Percentiles rank a stretch among this genome's conserved stretches.
These are phyloP conservation scores for Taphrina flavorubra DNA, from an alignment of 1,139 yeast genomes.

Conservation along the genomic window DNA sequence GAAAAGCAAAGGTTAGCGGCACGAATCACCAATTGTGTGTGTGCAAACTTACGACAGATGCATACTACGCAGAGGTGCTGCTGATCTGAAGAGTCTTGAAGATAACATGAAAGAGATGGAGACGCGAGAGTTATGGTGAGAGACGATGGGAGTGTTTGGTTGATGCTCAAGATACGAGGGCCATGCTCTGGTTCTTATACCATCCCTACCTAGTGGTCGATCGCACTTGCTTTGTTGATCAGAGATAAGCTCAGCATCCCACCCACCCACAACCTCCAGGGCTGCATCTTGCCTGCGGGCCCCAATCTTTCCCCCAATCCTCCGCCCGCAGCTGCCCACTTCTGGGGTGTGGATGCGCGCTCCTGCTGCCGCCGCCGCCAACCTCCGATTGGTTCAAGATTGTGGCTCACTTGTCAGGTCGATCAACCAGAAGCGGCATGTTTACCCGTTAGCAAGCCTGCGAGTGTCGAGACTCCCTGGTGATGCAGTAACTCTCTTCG, in stretches of 20 bases:
- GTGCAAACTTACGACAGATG: background rate
- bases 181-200: no score
- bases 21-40: background rate
- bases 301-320: background rate
- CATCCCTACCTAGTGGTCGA: no score
- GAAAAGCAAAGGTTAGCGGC: background rate
- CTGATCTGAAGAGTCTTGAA: background rate
- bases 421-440: background rate
- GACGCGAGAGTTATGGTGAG: no score
- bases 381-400: constrained; percentile 5
- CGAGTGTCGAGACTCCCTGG: no score
- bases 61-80: constrained; percentile 1
- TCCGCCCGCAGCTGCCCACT: no score
- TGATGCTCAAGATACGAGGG: no score
- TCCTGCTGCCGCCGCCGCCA: background rate
- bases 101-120: background rate
- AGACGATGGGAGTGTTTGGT: no score
- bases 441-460: background rate
- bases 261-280: background rate
- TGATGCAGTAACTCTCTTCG: no score
- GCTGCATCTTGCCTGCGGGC: background rate
- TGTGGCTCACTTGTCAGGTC: background rate
- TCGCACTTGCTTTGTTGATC: background rate
- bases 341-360: no score
- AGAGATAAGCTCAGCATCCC: constrained; percentile 3